Base-by-base conservation (phyloP, 2,329 filamentous ascomycete genomes). In the Rhexocercosporidium sp. region DNA sequence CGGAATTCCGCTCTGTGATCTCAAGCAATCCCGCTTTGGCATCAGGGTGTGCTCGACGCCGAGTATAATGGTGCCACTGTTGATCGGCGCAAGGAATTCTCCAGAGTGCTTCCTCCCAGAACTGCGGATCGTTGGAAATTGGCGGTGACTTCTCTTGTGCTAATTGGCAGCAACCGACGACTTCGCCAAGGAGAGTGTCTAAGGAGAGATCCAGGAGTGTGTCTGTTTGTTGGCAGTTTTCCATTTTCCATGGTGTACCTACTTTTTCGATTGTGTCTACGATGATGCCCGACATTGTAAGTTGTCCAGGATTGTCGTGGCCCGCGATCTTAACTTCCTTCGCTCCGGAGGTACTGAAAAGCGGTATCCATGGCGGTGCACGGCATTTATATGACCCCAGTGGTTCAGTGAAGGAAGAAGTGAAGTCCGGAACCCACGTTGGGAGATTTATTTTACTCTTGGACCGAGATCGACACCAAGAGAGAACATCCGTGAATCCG, bases 381-480 rank as follows among this genome's bases (percentile, higher is more conserved):
- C 37, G 37, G 18, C 22, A 31, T 46, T 39, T 64, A 11, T 11
- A 53, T 46, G 31, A 57, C 20, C 9, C 20, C 27, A 37, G 46
- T 25, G 34, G 57, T 14, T 44, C 34, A 3, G 25, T 8, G 6
- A 54, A n/a, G 1, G 51, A 11, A 12, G 18, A 16, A 25, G 39
- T 47, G 29, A 65, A 66, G 34, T 68, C 64, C 1, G 67, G 67
- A 53, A 62, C 64, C 67, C 65, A 67, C n/a, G 60, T 61, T 5
- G 61, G 65, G 27, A 68, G 57, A 14, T 25, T 16, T 6, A 4
- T 1, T 11, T 66, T 2, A 29, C n/a, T 53, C 20, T 66, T 68
- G 1, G 49, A 22, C 8, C 44, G 57, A 22, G 53, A 59, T 29
- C 47, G 57, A 65, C 54, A 47, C 54, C 65, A 68, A 44, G 66